Percentiles rank a stretch among this genome's conserved stretches.
Evolutionary conservation across 768 basidiomycete species (phyloP).

Genomic region (Sistotremastrum suecicum): DNA sequence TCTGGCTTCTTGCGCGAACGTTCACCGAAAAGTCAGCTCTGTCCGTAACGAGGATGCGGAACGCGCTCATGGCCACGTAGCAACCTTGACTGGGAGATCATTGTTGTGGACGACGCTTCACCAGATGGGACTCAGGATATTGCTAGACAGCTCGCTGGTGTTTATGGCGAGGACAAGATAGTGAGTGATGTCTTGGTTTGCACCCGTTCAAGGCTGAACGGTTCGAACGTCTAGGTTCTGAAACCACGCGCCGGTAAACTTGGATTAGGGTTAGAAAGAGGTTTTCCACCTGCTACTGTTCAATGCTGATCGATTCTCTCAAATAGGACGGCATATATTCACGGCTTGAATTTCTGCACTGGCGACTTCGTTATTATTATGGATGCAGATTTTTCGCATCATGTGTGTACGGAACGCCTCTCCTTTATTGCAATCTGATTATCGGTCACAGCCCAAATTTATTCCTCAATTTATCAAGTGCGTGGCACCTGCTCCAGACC

Average conservation of each 20-base stretch:
- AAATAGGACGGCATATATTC: slow-evolving; percentile 76
- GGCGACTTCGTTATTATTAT: slow-evolving; percentile 94
- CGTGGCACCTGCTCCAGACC: slow-evolving; percentile 1
- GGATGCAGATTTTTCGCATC: slow-evolving; percentile 95
- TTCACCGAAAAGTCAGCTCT: slow-evolving; percentile 60
- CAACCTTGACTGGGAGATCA: slow-evolving; percentile 71
- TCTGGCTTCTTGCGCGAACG: slow-evolving; percentile 70
- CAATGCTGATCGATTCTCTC: neutral
- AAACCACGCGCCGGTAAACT: slow-evolving; percentile 85
- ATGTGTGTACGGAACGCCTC: slow-evolving; percentile 36
- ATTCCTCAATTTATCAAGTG: slow-evolving; percentile 86
- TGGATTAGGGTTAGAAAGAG: slow-evolving; percentile 57
- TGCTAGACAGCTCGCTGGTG: slow-evolving; percentile 57
- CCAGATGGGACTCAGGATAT: slow-evolving; percentile 90
- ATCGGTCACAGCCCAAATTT: slow-evolving; percentile 62
- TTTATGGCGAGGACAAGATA: slow-evolving; percentile 78
- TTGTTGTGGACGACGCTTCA: slow-evolving; percentile 85
- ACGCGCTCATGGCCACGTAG: slow-evolving; percentile 20
- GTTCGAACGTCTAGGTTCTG: slow-evolving; percentile 36
- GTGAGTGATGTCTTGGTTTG: slow-evolving; percentile 26
- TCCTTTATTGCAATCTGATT: neutral
- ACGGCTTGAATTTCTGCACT: slow-evolving; percentile 77
- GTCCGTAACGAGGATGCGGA: neutral
- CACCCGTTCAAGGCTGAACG: neutral
- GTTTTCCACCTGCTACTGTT: neutral